phyloP scores from a whole-genome alignment of 345 rosid species.

The Citrus medica region DNA sequence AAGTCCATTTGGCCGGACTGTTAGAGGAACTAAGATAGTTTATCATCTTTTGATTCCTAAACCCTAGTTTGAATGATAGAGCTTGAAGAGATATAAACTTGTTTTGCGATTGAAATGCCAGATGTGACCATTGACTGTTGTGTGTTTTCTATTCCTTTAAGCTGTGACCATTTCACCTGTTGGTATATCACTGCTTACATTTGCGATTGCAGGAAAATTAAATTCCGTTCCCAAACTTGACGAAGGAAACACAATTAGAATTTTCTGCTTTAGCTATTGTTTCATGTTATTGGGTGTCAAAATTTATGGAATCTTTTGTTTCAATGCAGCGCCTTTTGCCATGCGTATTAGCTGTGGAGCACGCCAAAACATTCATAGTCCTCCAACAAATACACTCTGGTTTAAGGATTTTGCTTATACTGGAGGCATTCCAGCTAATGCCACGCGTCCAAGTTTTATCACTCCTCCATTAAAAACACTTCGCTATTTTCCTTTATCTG shows the following conservation, averaged over 20 bases:
- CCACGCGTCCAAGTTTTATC: slow-evolving; percentile 46
- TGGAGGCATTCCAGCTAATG: slow-evolving; percentile 79
- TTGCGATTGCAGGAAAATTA: not conserved
- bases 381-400: slow-evolving; percentile 85
- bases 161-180: not conserved
- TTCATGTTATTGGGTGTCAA: not conserved
- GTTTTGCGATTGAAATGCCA: not conserved
- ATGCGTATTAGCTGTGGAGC: slow-evolving; percentile 96
- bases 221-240: not conserved
- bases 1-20: not conserved
- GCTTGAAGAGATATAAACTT: not conserved
- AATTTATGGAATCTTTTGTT: slow-evolving; percentile 9
- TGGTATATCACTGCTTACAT: not conserved
- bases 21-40: not conserved
- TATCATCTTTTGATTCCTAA: not conserved
- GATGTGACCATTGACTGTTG: not conserved
- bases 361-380: slow-evolving; percentile 47
- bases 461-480: slow-evolving; percentile 76
- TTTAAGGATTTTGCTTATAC: slow-evolving; percentile 88
- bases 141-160: not conserved
- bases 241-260: not conserved
- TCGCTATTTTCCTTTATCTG: slow-evolving; percentile 85
- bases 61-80: not conserved
- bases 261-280: not conserved
- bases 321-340: slow-evolving; percentile 70